phyloP scores from a whole-genome alignment of 2,329 filamentous ascomycete species.

The Cercospora sp. region DNA sequence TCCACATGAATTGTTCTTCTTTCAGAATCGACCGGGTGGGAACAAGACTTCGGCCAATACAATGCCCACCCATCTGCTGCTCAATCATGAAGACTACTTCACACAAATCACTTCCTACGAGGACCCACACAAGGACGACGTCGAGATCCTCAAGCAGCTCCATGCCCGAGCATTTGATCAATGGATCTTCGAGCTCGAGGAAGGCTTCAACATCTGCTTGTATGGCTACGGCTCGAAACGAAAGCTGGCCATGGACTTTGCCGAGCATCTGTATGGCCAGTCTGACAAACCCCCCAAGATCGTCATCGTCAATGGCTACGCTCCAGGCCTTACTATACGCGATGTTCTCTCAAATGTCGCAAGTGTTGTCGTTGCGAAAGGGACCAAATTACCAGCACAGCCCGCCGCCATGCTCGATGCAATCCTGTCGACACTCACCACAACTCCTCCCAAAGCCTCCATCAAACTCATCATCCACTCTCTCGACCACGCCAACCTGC shows the following conservation, averaged over 20 bases:
- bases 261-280: conserved; percentile 64
- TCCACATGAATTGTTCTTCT: conserved; percentile 89
- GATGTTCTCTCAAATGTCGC: conserved; percentile 71
- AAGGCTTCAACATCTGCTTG: conserved; percentile 85
- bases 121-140: conserved; percentile 70
- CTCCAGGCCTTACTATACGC: conserved; percentile 63
- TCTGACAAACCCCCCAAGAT: conserved; percentile 57
- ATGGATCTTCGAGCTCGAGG: conserved; percentile 85
- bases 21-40: conserved; percentile 80
- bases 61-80: conserved; percentile 69
- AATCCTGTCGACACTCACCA: conserved; percentile 62
- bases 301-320: conserved; percentile 85
- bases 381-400: conserved; percentile 62
- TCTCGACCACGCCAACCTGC: conserved; percentile 76
- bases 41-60: conserved; percentile 86
- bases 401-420: conserved; percentile 68
- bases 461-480: conserved; percentile 66
- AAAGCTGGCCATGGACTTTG: conserved; percentile 71
- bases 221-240: conserved; percentile 94
- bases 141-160: conserved; percentile 69
- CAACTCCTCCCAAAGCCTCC: conserved; percentile 41
- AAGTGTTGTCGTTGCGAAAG: conserved; percentile 56
- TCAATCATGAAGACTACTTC: conserved; percentile 93
- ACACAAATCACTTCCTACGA: conserved; percentile 62
- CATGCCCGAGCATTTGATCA: conserved; percentile 83